A percentile compares a stretch with the other conserved stretches of the same genome.
phyloP scores from a whole-genome alignment of 1,139 yeast genomes.

The Debaryomycetaceae sp. region DNA sequence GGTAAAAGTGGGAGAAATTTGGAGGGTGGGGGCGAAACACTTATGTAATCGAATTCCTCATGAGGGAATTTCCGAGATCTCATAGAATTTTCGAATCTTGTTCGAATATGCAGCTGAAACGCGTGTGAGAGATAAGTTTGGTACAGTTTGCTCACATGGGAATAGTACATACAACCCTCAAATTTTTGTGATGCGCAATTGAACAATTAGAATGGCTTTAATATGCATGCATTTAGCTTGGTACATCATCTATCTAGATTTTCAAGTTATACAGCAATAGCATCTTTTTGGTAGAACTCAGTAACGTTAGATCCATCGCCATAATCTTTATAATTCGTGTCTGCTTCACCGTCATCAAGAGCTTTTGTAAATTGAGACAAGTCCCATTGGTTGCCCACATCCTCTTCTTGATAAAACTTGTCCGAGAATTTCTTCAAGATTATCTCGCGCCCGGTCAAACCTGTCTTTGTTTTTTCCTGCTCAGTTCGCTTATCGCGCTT shows the following conservation, averaged over 20 bases:
- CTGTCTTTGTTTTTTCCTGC: slow-evolving; percentile 32
- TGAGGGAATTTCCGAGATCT: too few relatives aligned
- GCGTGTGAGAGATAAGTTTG: too few relatives aligned
- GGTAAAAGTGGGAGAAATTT: too few relatives aligned
- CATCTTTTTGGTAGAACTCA: slow-evolving; percentile 13
- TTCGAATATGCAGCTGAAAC: too few relatives aligned
- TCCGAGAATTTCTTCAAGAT: slow-evolving; percentile 67
- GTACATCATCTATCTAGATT: neutral
- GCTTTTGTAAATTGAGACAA: slow-evolving; percentile 50
- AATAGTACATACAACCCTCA: too few relatives aligned
- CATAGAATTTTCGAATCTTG: too few relatives aligned
- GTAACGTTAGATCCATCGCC: slow-evolving; percentile 36
- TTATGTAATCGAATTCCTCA: too few relatives aligned
- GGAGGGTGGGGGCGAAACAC: too few relatives aligned
- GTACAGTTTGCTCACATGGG: too few relatives aligned
- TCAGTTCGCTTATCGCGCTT: slow-evolving; percentile 48
- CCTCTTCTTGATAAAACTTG: slow-evolving; percentile 41
- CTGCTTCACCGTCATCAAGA: slow-evolving; percentile 28
- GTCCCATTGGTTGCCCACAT: slow-evolving; percentile 56
- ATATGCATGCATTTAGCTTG: too few relatives aligned
- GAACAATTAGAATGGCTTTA: too few relatives aligned
- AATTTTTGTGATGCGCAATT: too few relatives aligned
- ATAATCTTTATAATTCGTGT: slow-evolving; percentile 39
- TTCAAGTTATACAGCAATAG: slow-evolving; percentile 3
- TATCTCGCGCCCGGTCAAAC: slow-evolving; percentile 71